Evolutionary conservation across 1,139 yeast species (phyloP).

Genomic region (Groenewaldozyma sp.): DNA sequence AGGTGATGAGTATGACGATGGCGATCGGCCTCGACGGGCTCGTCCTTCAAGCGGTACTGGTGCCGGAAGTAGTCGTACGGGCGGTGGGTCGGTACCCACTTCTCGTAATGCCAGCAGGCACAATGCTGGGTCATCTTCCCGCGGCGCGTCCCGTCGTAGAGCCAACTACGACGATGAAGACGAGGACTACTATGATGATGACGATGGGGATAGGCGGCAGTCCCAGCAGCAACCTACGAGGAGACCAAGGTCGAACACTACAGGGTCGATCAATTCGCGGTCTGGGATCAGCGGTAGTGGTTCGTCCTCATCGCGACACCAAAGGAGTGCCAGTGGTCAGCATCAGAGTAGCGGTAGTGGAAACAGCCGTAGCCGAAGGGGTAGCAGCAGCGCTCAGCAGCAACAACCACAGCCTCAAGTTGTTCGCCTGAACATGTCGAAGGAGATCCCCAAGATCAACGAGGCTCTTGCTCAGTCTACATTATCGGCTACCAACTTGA

Average conservation of each 20-base stretch:
- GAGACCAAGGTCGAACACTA: conserved; percentile 3
- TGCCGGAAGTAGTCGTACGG: conserved; percentile 5
- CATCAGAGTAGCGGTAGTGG: background rate
- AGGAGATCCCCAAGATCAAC: conserved; percentile 68
- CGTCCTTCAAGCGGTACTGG: conserved; percentile 6
- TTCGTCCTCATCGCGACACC: no score
- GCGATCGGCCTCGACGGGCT: background rate
- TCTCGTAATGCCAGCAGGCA: background rate
- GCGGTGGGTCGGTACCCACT: conserved; percentile 7
- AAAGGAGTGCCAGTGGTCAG: conserved; percentile 11
- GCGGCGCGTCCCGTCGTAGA: no score
- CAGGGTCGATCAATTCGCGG: conserved; percentile 2
- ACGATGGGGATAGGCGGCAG: conserved; percentile 10
- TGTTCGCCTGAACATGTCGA: conserved; percentile 42
- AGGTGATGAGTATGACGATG: conserved; percentile 1
- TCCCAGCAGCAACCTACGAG: background rate
- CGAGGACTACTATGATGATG: background rate
- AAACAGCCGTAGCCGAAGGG: conserved; percentile 4
- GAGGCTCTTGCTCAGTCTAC: conserved; percentile 66
- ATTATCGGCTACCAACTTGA: conserved; percentile 63
- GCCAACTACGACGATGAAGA: conserved; percentile 3
- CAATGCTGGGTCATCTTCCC: no score
- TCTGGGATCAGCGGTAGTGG: no score
- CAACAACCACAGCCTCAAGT: background rate
- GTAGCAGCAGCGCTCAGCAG: background rate